Base-by-base conservation (phyloP, 2,329 filamentous ascomycete species). In the Fusarium scirpi region DNA sequence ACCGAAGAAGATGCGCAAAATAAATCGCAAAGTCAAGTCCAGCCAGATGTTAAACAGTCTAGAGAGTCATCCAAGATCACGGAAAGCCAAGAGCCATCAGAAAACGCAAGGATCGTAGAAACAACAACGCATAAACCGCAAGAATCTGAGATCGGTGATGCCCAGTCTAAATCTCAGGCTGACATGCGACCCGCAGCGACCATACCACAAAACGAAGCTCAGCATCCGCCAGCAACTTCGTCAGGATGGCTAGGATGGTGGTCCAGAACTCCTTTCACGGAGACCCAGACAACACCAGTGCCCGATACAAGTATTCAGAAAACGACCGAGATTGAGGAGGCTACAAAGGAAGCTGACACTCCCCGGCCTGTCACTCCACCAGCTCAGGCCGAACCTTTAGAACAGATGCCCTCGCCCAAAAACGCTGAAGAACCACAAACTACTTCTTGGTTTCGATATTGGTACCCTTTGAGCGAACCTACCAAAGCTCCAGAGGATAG, bases 201-300 rank as follows among this genome's bases (percentile, higher is more conserved):
- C 40, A 41, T 52, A 46, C 20, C 52, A 10, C 53, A 66, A 29
- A 27, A 45, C 9, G 44, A 57, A 22, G 22, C 47, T 15, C 46
- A 62, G 32, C 62, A 65, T 24, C 76, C 76, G 8, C 34, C 34
- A 11, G 62, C 72, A 24, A 71, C 80, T 24, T 80, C 85, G 9
- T 82, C 85, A 27, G 82, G 85, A 22, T 90, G 87, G 88, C 77
- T 89, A 18, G 83, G 85, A 32, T 89, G 88, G 87, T 79, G 87
- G 74, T 76, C 74, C 18, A 78, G 66, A 51, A 69, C 71, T 15
- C 74, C 77, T n/a, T 68, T 75, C 34, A 71, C 70, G 11, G 78
- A 77, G 29, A 70, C 70, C 11, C 68, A 74, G 25, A 22, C 61
- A 10, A 47, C 52, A n/a, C 41, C 64, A 20, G 25, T 10, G 15